Evolutionary conservation across 2,329 filamentous ascomycete genomes (phyloP), one percentile per base, ranked within the genome.

Genomic region (Neofusicoccum parvum): DNA sequence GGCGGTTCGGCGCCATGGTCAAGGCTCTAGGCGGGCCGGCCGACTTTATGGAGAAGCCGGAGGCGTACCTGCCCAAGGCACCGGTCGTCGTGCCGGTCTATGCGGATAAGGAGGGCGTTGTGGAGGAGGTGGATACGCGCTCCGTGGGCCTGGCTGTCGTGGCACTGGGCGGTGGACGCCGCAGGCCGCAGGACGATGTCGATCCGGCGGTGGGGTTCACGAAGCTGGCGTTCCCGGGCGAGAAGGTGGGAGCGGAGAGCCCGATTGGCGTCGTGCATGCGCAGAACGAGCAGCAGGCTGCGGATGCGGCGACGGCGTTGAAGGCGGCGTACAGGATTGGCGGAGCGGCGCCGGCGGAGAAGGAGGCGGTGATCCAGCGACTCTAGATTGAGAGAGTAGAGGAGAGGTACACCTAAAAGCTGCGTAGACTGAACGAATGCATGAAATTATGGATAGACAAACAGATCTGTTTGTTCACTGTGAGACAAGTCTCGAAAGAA

Each of bases 151-250:
- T 65, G n/a, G 64, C 64, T 2, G 64, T 65, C 15, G 64, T 65
- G n/a, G 64, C 64, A 7, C 37, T 65, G 46, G 64, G 64, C 2
- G 64, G 64, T n/a, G 64, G 64, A n/a, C 23, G 64, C n/a, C 58
- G 48, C 20, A 23, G 46, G 11, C 64, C 64, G 5, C 39, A 48
- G 9, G 64, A 65, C 37, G 36, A 15, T 2, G 64, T 65, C 36
- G 64, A 65, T 34, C 46, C 64, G 6, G 64, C 64, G 3, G 64
- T 65, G 2, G 64, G 64, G 0, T 65, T 65, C 34, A 65, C 54
- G 12, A 36, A 46, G 46, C 32, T 65, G 54, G 56, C 54, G 7
- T 62, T 65, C 23, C 64, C 56, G 1, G 64, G 64, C 10, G 64
- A 65, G 36, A 41, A 27, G 23, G 54, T 36, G 17, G 64, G 48